These are phyloP conservation scores for Plasmodium falciparum DNA, from an alignment of 169 alveolate species.

Conservation along the genomic window DNA sequence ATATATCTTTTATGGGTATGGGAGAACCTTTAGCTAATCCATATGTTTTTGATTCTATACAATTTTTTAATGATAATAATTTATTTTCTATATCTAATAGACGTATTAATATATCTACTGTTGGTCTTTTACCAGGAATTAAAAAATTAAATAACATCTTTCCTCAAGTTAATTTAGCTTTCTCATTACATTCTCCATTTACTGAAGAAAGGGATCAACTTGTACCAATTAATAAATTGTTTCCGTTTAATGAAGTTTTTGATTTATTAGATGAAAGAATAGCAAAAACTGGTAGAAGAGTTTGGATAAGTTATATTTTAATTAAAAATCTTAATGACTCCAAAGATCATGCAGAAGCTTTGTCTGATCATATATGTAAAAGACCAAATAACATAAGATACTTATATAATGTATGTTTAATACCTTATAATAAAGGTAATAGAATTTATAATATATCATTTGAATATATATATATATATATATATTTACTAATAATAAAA, in stretches of 20 bases:
- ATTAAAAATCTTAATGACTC: slow-evolving; percentile 86
- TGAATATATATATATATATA: slow-evolving; percentile 50
- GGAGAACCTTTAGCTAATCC: slow-evolving; percentile 94
- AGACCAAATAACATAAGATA: slow-evolving; percentile 82
- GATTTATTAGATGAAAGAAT: slow-evolving; percentile 87
- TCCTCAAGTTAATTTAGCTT: slow-evolving; percentile 90
- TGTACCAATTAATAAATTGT: slow-evolving; percentile 88
- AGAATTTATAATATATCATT: not conserved
- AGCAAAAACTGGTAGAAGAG: slow-evolving; percentile 87
- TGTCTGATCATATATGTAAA: slow-evolving; percentile 77
- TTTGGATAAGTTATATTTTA: slow-evolving; percentile 89
- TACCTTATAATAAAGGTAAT: slow-evolving; percentile 84
- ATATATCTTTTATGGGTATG: slow-evolving; percentile 92
- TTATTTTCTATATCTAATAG: slow-evolving; percentile 86
- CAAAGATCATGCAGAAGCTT: slow-evolving; percentile 84
- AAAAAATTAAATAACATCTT: slow-evolving; percentile 84
- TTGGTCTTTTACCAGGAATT: slow-evolving; percentile 91
- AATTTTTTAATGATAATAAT: slow-evolving; percentile 80
- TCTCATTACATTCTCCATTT: slow-evolving; percentile 90
- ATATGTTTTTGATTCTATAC: slow-evolving; percentile 88
- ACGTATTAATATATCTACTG: slow-evolving; percentile 87
- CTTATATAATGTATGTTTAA: slow-evolving; percentile 82
- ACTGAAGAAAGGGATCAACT: slow-evolving; percentile 79
- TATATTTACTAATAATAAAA: not conserved
- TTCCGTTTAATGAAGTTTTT: slow-evolving; percentile 89